Evolutionary conservation across 1,284 basidiomycete genomes (phyloP).

Genomic region (Blastosporella zonata): DNA sequence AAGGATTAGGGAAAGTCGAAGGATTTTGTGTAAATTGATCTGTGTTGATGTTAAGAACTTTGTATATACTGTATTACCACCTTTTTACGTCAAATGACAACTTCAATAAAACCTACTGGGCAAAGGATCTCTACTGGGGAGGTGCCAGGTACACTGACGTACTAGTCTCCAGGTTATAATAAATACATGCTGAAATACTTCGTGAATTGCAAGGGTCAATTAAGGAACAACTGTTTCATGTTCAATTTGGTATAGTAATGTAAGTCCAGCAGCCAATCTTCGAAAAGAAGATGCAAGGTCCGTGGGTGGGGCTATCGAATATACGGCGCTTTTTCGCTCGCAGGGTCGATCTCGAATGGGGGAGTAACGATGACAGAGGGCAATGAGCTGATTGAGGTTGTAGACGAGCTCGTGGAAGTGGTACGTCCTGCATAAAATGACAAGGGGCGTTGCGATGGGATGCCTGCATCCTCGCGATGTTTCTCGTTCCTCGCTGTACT

Average conservation of each 20-base stretch:
- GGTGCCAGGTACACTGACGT: too few species aligned
- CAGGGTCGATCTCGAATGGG: slow-evolving; percentile 19
- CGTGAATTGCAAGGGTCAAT: too few species aligned
- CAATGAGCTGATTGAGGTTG: slow-evolving; percentile 25
- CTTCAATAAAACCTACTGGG: too few species aligned
- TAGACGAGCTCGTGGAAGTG: slow-evolving; percentile 27
- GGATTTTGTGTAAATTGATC: background rate
- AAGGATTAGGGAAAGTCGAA: slow-evolving; percentile 13
- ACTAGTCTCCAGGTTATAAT: too few species aligned
- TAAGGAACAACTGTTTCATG: too few species aligned
- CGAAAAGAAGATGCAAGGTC: background rate
- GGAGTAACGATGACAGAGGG: slow-evolving; percentile 21
- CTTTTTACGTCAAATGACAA: background rate
- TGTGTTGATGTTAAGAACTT: background rate
- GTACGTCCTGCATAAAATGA: slow-evolving; percentile 21
- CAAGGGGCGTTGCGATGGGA: background rate
- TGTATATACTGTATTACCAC: background rate
- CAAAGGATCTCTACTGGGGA: too few species aligned
- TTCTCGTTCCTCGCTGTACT: slow-evolving; percentile 16
- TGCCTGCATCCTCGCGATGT: slow-evolving; percentile 2
- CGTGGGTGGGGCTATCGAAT: slow-evolving; percentile 7
- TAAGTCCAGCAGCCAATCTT: background rate
- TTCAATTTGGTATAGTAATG: slow-evolving; percentile 2
- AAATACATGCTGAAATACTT: too few species aligned
- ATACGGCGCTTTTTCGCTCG: slow-evolving; percentile 17